Conservation (phyloP, 148 eudicot species). For the Tetragonia tetragonoides region DNA sequence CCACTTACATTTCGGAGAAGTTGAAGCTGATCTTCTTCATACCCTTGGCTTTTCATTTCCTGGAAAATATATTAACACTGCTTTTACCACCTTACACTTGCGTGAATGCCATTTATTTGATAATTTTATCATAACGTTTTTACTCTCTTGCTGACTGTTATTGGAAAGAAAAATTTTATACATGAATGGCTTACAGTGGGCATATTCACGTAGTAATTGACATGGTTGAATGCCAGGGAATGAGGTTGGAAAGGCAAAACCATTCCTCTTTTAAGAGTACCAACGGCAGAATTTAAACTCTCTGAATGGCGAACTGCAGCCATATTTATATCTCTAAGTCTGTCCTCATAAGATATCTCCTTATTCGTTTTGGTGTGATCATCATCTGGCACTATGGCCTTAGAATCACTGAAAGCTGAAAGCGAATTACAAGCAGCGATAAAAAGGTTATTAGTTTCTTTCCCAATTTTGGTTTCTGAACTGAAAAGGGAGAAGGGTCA, state of each 20-base stretch:
- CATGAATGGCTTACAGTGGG: slow-evolving; percentile 49
- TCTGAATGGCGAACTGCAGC: slow-evolving; percentile 16
- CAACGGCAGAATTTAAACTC: slow-evolving; percentile 19
- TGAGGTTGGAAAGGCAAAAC: slow-evolving; percentile 64
- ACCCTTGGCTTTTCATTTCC: slow-evolving; percentile 62
- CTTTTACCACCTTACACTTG: neutral
- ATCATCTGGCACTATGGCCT: slow-evolving; percentile 39
- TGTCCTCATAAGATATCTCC: slow-evolving; percentile 11
- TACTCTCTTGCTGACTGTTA: neutral
- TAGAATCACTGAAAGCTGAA: slow-evolving; percentile 59
- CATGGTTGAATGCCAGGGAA: slow-evolving; percentile 57
- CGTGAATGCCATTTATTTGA: neutral
- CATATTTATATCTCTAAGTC: slow-evolving; percentile 22
- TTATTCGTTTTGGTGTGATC: slow-evolving; percentile 23
- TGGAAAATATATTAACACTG: slow-evolving; percentile 18
- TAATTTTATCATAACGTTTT: neutral
- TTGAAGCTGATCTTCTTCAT: slow-evolving; percentile 52
- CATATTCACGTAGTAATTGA: slow-evolving; percentile 62
- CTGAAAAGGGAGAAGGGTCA: neutral
- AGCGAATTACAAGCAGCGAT: neutral
- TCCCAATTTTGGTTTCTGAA: neutral
- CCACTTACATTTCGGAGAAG: slow-evolving; percentile 68
- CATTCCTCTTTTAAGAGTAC: slow-evolving; percentile 41
- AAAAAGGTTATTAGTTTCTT: neutral
- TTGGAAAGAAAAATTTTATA: neutral